Evolutionary conservation across 768 basidiomycete species (phyloP), one percentile per base, ranked within the genome.

Genomic region (Podaxis sp.): DNA sequence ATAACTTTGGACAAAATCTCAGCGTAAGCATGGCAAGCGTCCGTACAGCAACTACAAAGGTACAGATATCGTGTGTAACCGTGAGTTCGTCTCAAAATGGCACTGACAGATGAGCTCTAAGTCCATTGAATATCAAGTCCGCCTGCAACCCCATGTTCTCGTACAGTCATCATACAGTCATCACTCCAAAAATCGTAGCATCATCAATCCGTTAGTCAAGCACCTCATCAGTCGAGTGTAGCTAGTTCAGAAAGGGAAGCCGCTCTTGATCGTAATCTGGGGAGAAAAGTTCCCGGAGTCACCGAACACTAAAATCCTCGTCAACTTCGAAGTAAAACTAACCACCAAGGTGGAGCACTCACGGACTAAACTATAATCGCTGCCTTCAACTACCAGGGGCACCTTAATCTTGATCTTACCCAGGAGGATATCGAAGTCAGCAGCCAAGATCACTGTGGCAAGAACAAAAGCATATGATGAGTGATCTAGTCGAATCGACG

Each of bases 331-430:
- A 17, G 25, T 51, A 22, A 17, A n/a, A 13, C 7, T 57, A 57
- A 9, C 17, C 17, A 40, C 22, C 43, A 40, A 33, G 27, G 15
- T 2, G 17, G 9, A 19, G 41, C 57, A 80, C 79, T 74, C 65
- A 81, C 80, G 58, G 65, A 76, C 75, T 51, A 79, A 52, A 41
- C 72, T 68, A 57, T 80, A 80, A 57, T 77, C 75, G 25, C 67
- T 56, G n/a, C 69, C 76, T 17, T 74, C 65, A 1, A 58, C 64
- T 22, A 78, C 73, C 54, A 66, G 65, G 6, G 80, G 79, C 9
- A 80, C 76, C 15, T 66, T 69, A 54, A 80, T 71, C 17, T 66
- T 66, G 22, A 73, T 65, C 24, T 62, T 65, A 25, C 78, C 80
- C n/a, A 63, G 40, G 22, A 76, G 65, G 62, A 81, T 80, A 65